These are phyloP conservation scores for Cylindrotheca closterium DNA, from an alignment of 108 stramenopile genomes.

Conservation along the genomic window DNA sequence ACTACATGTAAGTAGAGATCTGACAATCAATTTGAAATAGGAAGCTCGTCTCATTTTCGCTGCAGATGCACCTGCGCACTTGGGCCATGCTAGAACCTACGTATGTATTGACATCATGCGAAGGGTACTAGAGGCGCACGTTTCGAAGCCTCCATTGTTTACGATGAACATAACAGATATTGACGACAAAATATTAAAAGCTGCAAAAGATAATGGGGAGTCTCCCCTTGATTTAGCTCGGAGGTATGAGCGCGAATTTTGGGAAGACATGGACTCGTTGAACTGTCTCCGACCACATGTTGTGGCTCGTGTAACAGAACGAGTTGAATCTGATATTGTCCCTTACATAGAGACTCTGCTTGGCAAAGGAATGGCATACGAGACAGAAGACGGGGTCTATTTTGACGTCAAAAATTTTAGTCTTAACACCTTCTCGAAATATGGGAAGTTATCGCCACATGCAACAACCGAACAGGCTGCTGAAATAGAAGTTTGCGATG, in stretches of 20 bases:
- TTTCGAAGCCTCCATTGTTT: conserved; percentile 50
- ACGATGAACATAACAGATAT: conserved; percentile 97
- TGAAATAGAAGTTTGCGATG: conserved; percentile 8
- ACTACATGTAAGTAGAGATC: conserved; percentile 58
- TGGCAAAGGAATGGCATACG: conserved; percentile 86
- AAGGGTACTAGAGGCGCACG: conserved; percentile 54
- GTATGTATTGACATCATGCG: conserved; percentile 92
- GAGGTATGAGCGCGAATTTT: conserved; percentile 62
- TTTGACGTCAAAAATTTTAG: conserved; percentile 87
- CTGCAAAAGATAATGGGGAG: conserved; percentile 48
- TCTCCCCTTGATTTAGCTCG: conserved; percentile 57
- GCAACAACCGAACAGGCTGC: conserved; percentile 58
- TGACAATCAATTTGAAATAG: too few species aligned
- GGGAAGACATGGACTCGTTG: conserved; percentile 71
- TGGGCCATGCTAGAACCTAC: conserved; percentile 97
- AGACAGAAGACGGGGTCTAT: conserved; percentile 80
- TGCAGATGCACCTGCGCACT: conserved; percentile 85
- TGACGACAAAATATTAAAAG: conserved; percentile 95
- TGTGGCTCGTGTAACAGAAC: conserved; percentile 93
- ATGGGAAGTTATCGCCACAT: conserved; percentile 90
- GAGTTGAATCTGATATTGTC: conserved; percentile 82
- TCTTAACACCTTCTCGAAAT: conserved; percentile 41
- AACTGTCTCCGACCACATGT: conserved; percentile 76
- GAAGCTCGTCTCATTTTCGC: conserved; percentile 16
- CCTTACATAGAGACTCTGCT: conserved; percentile 82